Evolutionary conservation across 257 asterid genomes (phyloP).

Genomic region (Cruciata laevipes): DNA sequence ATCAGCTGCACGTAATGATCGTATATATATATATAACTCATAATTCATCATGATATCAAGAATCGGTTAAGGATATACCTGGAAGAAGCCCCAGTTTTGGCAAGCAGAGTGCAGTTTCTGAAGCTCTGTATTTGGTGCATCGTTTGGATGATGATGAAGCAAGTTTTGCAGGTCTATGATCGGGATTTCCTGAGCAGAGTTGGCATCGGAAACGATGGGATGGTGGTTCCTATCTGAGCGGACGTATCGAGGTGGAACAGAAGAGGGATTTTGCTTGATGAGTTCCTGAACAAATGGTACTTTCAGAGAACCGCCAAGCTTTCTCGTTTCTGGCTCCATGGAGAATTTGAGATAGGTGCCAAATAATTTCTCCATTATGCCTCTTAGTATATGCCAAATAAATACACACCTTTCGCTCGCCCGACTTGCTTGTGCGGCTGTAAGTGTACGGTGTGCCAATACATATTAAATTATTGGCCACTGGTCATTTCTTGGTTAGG

Average conservation of each 20-base stretch:
- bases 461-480: no score
- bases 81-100: constrained; percentile 57
- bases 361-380: not conserved
- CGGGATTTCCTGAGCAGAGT: constrained; percentile 25
- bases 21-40: not conserved
- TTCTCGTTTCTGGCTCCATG: constrained; percentile 13
- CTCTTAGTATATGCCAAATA: no score
- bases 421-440: no score
- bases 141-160: constrained; percentile 3
- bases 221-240: constrained; percentile 25
- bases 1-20: constrained; percentile 2
- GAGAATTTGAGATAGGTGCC: not conserved
- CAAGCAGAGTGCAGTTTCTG: constrained; percentile 36
- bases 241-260: constrained; percentile 40
- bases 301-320: constrained; percentile 29
- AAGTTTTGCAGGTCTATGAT: constrained; percentile 33
- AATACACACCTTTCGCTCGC: no score
- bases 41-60: not conserved
- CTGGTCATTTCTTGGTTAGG: no score
- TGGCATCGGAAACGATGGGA: not conserved
- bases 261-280: constrained; percentile 25
- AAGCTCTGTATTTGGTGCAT: constrained; percentile 32
- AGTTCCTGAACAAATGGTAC: constrained; percentile 59
- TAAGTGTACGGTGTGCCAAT: no score
- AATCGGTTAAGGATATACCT: constrained; percentile 22